Conservation (phyloP, 805 yeast genomes). For the Pichia manshurica region DNA sequence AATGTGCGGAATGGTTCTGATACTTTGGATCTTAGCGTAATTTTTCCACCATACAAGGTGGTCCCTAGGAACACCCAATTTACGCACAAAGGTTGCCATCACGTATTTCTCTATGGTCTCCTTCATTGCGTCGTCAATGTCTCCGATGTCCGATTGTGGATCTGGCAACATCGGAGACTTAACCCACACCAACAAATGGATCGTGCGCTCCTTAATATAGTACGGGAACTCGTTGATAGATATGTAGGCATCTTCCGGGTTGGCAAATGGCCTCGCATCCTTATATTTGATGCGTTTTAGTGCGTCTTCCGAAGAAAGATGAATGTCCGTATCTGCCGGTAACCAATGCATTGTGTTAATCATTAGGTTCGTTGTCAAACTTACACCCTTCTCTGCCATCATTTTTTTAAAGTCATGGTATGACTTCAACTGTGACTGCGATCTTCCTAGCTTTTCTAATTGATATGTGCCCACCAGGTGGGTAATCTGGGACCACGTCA, state of each 20-base stretch:
- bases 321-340: constrained; percentile 20
- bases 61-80: constrained; percentile 35
- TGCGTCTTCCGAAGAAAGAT: constrained; percentile 6
- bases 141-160: constrained; percentile 44
- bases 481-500: constrained; percentile 41
- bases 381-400: constrained; percentile 31
- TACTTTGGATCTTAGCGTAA: constrained; percentile 65
- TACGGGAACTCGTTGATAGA: constrained; percentile 63
- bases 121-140: constrained; percentile 40
- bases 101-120: constrained; percentile 40
- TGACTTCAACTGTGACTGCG: constrained; percentile 35
- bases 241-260: constrained; percentile 39
- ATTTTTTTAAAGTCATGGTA: constrained; percentile 43
- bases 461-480: constrained; percentile 36
- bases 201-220: constrained; percentile 44
- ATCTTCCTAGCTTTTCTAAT: constrained; percentile 46
- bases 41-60: constrained; percentile 64
- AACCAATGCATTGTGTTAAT: constrained; percentile 48
- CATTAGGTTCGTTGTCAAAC: constrained; percentile 46
- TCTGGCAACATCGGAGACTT: constrained; percentile 51
- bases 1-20: constrained; percentile 60
- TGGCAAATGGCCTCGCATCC: constrained; percentile 38
- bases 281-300: constrained; percentile 20
- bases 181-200: constrained; percentile 65
- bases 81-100: constrained; percentile 42